Evolutionary conservation across 2,329 filamentous ascomycete species (phyloP), one percentile per base, ranked within the genome.

Genomic region (Arthrobotrys megalospora): DNA sequence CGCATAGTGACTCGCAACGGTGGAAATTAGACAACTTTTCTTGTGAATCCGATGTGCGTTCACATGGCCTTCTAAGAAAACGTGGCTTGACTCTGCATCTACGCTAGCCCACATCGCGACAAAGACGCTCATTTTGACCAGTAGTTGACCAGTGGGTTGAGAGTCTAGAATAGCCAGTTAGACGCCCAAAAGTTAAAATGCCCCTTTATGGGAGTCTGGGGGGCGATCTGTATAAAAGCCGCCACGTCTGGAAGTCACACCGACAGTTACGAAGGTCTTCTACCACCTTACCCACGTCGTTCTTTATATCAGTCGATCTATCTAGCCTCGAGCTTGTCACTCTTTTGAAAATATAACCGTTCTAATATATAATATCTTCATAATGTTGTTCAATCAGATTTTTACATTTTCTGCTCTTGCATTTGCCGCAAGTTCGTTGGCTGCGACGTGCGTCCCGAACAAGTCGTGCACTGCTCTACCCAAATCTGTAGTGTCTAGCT

Each of bases 301-400:
- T 60, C 55, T 24, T 60, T 60, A 41, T 1, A 7, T 24, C 52
- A 3, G 38, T 58, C 8, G 6, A 19, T 2, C 5, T 14, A 14
- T 60, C 36, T 19, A 43, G 34, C 19, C 36, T 43, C 14, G 8
- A 36, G 14, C 55, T 45, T 71, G 55, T 64, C 58, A 38, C 64
- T 71, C 41, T 53, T 64, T 71, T 45, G 52, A 64, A 50, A 32
- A 1, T 11, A 16, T 43, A 43, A 11, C 8, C 10, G 41, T 48
- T 28, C 36, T 58, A 24, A 32, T 69, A 48, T 52, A 58, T 65
- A 36, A 41, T 60, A 55, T 28, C 19, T 55, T 72, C 28, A 60
- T 5, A 21, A 73, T 73, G 69, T 16, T 73, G 69, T 66, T 73
- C 32, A 66, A 66, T 58, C 60, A 76, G 8, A 47, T 76, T 34